Conservation (phyloP, 2,329 filamentous ascomycete genomes). For the Xylariomycetidae sp. region DNA sequence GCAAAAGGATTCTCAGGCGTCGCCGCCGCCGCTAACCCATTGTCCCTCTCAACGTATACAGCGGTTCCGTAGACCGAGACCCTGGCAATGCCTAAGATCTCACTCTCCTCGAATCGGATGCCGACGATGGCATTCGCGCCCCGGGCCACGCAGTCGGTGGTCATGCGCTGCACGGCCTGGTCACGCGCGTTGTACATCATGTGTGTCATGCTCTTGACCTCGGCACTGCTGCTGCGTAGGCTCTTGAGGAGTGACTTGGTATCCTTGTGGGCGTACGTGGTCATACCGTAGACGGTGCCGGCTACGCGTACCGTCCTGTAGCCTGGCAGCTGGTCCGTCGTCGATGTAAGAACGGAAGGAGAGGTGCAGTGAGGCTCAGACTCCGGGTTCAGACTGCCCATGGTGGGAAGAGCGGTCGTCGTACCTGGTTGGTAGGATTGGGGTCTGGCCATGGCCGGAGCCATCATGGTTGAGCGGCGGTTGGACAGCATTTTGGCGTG, state of each 20-base stretch:
- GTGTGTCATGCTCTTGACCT: slow-evolving; percentile 18
- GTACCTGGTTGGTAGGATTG: slow-evolving; percentile 1
- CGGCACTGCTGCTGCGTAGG: slow-evolving; percentile 8
- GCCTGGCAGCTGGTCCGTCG: slow-evolving; percentile 15
- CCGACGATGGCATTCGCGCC: slow-evolving; percentile 21
- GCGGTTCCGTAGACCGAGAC: slow-evolving; percentile 20
- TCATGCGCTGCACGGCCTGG: slow-evolving; percentile 17
- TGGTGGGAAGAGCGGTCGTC: slow-evolving; percentile 1
- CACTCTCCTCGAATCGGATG: slow-evolving; percentile 15
- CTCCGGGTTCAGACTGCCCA: slow-evolving; percentile 10
- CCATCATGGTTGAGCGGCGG: slow-evolving; percentile 16
- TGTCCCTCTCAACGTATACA: slow-evolving; percentile 20
- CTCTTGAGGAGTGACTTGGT: slow-evolving; percentile 17
- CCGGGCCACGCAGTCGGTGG: slow-evolving; percentile 16
- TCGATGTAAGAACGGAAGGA: slow-evolving; percentile 17
- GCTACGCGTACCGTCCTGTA: slow-evolving; percentile 16
- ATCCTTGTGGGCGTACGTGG: slow-evolving; percentile 19
- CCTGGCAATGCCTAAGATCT: slow-evolving; percentile 19
- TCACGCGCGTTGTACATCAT: slow-evolving; percentile 19
- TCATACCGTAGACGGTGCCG: slow-evolving; percentile 18
- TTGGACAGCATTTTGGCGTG: slow-evolving; percentile 17
- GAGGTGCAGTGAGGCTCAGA: slow-evolving; percentile 17
- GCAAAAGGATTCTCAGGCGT: slow-evolving; percentile 11
- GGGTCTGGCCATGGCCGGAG: slow-evolving; percentile 7
- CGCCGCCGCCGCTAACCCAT: too few species aligned